Evolutionary conservation across 2,329 filamentous ascomycete genomes (phyloP), one percentile per base, ranked within the genome.

Genomic region (Cladorrhinum sp.): DNA sequence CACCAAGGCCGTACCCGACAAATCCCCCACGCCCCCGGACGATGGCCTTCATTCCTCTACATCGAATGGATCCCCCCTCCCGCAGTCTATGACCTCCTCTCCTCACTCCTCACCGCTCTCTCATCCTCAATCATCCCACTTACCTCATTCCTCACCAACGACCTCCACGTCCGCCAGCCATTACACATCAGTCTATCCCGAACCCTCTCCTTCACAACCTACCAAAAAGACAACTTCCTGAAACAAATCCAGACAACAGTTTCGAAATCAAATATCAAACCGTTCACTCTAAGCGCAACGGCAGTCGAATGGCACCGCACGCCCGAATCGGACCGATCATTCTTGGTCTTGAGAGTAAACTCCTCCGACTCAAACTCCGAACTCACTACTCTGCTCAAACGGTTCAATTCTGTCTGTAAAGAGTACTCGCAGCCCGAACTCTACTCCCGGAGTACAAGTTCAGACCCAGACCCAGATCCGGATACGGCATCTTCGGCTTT

Each of bases 41-140:
- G 92, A 73, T 99, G 95, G 95, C 92, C 94, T 1, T 92, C 88
- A 33, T 94, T 98, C 75, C 73, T 98, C 51, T 98, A 96, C 73
- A 80, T 96, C 60, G 94, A 98, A 78, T 99, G 95, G 86, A 79
- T 81, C 71, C 86, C 86, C 16, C 72, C 75, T 1, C 66, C 73
- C 14, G 51, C 71, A 50, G 79, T 88, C 64, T 79, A 82, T 66
- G 68, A 70, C 1, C 65, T 76, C 1, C 77, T 91, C 59, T 71
- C 70, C 16, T 62, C 65, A 5, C 74, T 85, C 42, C 74, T 83
- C 36, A 62, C 70, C 24, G 68, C 67, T 7, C 73, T 82, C 1
- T 71, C 73, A 57, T 63, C 59, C 2, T 71, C 69, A 68, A 69
- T 18, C 62, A 16, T n/a, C 7, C 9, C 76, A 57, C 77, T 95